phyloP scores from a whole-genome alignment of 1,284 basidiomycete genomes.

The Cryptococcus deneoformans region DNA sequence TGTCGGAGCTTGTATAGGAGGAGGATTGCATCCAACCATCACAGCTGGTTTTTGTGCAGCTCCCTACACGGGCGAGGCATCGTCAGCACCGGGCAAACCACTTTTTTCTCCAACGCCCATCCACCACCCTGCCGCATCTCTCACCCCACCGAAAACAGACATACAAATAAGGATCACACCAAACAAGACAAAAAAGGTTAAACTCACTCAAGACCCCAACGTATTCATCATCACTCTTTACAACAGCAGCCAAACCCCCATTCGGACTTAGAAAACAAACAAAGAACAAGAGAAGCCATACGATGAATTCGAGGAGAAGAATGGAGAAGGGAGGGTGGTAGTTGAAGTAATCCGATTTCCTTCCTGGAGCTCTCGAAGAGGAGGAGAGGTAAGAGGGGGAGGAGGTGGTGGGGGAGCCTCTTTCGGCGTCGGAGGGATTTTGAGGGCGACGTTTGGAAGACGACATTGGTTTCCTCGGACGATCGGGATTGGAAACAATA shows the following conservation, averaged over 20 bases:
- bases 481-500: no score
- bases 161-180: no score
- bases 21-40: slow-evolving; percentile 16
- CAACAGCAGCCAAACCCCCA: slow-evolving; percentile 4
- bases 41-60: slow-evolving; percentile 5
- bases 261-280: slow-evolving; percentile 16
- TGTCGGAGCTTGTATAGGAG: background rate
- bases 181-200: no score
- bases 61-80: background rate
- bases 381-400: no score
- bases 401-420: background rate
- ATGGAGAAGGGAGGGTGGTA: slow-evolving; percentile 14
- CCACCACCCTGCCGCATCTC: no score
- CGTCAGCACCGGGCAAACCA: background rate
- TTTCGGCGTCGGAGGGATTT: background rate
- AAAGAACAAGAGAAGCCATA: slow-evolving; percentile 12
- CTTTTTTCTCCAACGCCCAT: background rate
- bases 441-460: background rate
- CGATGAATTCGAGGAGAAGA: slow-evolving; percentile 8
- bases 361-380: slow-evolving; percentile 1
- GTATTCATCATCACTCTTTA: slow-evolving; percentile 10
- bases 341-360: slow-evolving; percentile 16
- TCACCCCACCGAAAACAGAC: no score
- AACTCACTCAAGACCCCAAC: slow-evolving; percentile 26
- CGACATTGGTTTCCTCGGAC: no score